These are phyloP conservation scores for Cruciata laevipes DNA, from an alignment of 257 asterid genomes.

Conservation along the genomic window DNA sequence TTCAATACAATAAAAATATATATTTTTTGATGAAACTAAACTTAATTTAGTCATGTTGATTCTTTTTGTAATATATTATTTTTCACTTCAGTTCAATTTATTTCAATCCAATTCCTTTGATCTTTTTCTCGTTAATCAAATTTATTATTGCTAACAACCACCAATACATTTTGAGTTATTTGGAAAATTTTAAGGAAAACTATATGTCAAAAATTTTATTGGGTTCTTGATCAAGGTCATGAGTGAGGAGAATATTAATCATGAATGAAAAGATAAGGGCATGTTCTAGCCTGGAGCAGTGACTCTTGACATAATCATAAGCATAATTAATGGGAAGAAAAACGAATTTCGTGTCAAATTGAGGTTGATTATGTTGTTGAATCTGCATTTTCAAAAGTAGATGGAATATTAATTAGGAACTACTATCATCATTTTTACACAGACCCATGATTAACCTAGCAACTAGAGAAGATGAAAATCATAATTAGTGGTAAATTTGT, in stretches of 20 bases:
- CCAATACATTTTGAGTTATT: too few species aligned
- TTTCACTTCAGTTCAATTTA: too few species aligned
- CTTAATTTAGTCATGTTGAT: too few species aligned
- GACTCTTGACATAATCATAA: constrained; percentile 6
- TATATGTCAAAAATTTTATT: too few species aligned
- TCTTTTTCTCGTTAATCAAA: too few species aligned
- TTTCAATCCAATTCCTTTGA: too few species aligned
- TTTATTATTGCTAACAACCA: too few species aligned
- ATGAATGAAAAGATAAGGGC: constrained; percentile 11
- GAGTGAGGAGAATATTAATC: constrained; percentile 2
- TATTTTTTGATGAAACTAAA: too few species aligned
- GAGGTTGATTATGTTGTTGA: constrained; percentile 13
- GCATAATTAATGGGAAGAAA: constrained; percentile 4
- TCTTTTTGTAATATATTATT: too few species aligned
- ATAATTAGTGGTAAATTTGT: too few species aligned
- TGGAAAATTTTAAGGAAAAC: background rate
- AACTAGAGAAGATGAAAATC: background rate
- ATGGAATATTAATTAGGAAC: background rate
- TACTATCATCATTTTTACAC: background rate
- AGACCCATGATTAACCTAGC: background rate
- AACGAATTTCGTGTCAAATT: constrained; percentile 5
- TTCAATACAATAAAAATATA: too few species aligned
- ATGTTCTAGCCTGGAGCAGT: constrained; percentile 1
- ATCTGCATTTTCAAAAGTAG: background rate
- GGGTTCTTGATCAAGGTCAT: background rate